These are phyloP conservation scores for Thelonectria olida DNA, from an alignment of 2,329 filamentous ascomycete genomes.

Conservation along the genomic window DNA sequence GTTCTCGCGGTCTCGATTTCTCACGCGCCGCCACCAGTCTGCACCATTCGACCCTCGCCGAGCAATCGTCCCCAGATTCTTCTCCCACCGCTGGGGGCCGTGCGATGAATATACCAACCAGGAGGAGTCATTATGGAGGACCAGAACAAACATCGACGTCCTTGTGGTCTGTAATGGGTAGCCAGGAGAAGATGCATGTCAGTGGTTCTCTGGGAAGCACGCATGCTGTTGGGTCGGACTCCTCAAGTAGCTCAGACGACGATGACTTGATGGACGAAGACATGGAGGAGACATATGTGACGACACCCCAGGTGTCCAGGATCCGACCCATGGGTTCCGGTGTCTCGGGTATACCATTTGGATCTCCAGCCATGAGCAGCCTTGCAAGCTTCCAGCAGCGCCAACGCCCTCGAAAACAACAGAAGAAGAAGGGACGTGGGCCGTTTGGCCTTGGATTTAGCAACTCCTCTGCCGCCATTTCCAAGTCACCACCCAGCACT, in stretches of 20 bases:
- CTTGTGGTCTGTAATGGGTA: conserved; percentile 76
- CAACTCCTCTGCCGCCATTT: conserved; percentile 56
- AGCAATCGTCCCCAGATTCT: conserved; percentile 87
- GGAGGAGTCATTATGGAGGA: conserved; percentile 59
- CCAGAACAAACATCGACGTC: conserved; percentile 74
- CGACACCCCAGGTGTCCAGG: conserved; percentile 81
- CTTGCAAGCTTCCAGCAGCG: conserved; percentile 86
- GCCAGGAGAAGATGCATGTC: conserved; percentile 74
- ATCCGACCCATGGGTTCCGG: conserved; percentile 55
- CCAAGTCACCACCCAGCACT: conserved; percentile 77
- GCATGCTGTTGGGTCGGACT: conserved; percentile 77
- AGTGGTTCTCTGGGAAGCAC: conserved; percentile 84
- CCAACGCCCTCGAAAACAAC: conserved; percentile 75
- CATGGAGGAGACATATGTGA: conserved; percentile 82
- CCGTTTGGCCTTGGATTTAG: conserved; percentile 62
- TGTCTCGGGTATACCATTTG: conserved; percentile 67
- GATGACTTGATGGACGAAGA: conserved; percentile 78
- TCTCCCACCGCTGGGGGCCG: conserved; percentile 82
- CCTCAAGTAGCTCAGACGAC: conserved; percentile 77
- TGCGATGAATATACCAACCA: conserved; percentile 69
- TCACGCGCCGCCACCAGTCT: conserved; percentile 92
- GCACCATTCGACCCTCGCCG: conserved; percentile 93
- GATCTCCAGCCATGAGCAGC: conserved; percentile 77
- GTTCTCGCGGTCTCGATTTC: conserved; percentile 92
- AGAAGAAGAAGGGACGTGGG: conserved; percentile 64